Evolutionary conservation across 179 eudicot species (phyloP).

Genomic region (Vitellaria paradoxa): DNA sequence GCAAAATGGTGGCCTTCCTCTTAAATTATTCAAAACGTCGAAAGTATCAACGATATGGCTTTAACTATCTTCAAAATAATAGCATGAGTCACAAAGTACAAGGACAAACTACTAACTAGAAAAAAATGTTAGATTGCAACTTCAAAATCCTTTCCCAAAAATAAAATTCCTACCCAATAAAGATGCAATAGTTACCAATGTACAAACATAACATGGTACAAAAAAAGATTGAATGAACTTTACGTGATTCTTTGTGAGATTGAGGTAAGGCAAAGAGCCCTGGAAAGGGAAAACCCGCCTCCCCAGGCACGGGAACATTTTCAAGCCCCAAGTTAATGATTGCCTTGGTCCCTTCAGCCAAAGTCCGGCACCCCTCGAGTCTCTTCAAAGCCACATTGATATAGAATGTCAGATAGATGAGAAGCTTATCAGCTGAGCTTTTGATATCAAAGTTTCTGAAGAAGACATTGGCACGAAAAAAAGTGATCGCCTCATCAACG

Average conservation of each 20-base stretch:
- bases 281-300: constrained; percentile 81
- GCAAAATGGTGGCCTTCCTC: background rate
- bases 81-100: background rate
- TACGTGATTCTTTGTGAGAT: constrained; percentile 73
- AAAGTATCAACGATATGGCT: background rate
- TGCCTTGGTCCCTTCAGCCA: constrained; percentile 98
- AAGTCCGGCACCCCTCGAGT: constrained; percentile 91
- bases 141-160: background rate
- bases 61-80: background rate
- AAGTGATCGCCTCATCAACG: constrained; percentile 94
- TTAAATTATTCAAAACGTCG: too few relatives aligned
- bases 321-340: constrained; percentile 90
- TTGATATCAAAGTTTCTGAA: constrained; percentile 85
- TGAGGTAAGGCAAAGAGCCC: constrained; percentile 69
- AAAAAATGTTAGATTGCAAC: background rate
- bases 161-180: background rate
- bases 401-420: constrained; percentile 87
- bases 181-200: background rate
- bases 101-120: background rate
- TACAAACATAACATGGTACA: background rate
- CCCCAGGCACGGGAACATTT: constrained; percentile 94
- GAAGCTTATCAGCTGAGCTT: constrained; percentile 93
- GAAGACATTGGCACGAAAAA: constrained; percentile 96
- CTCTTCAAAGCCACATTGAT: constrained; percentile 85
- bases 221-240: background rate